Percentiles rank a stretch among this genome's conserved stretches.
Evolutionary conservation across 345 rosid genomes (phyloP).

Genomic region (Jatropha curcas): DNA sequence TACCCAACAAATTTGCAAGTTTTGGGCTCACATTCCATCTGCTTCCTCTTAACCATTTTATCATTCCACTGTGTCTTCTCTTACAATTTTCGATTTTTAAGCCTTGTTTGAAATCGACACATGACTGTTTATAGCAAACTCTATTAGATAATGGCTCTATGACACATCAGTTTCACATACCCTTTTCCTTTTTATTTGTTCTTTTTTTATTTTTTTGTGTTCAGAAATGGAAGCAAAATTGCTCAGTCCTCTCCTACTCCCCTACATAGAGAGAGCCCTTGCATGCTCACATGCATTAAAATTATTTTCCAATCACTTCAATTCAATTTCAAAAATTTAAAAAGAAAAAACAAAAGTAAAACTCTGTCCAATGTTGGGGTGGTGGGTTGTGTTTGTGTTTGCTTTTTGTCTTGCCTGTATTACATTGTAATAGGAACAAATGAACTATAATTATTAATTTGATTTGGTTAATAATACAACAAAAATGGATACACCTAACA

Average conservation of each 20-base stretch:
- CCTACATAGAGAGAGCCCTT: background rate
- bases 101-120: slow-evolving; percentile 31
- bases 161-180: slow-evolving; percentile 7
- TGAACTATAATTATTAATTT: slow-evolving; percentile 11
- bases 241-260: background rate
- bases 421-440: slow-evolving; percentile 27
- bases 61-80: slow-evolving; percentile 33
- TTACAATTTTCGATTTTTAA: background rate
- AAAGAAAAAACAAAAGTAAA: slow-evolving; percentile 27
- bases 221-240: too few relatives aligned
- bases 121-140: slow-evolving; percentile 1
- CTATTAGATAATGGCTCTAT: background rate
- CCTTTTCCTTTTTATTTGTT: too few relatives aligned
- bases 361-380: slow-evolving; percentile 28
- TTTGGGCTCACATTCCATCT: slow-evolving; percentile 28
- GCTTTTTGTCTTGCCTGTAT: slow-evolving; percentile 15
- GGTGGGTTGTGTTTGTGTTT: slow-evolving; percentile 17
- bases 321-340: slow-evolving; percentile 10
- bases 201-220: too few relatives aligned
- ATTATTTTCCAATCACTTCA: slow-evolving; percentile 19
- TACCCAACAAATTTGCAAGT: slow-evolving; percentile 9
- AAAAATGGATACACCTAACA: slow-evolving; percentile 34
- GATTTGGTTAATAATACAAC: slow-evolving; percentile 19
- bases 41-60: background rate
- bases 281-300: background rate